These are phyloP conservation scores for Cryomyces minteri DNA, from an alignment of 495 filamentous ascomycete genomes.

Conservation along the genomic window DNA sequence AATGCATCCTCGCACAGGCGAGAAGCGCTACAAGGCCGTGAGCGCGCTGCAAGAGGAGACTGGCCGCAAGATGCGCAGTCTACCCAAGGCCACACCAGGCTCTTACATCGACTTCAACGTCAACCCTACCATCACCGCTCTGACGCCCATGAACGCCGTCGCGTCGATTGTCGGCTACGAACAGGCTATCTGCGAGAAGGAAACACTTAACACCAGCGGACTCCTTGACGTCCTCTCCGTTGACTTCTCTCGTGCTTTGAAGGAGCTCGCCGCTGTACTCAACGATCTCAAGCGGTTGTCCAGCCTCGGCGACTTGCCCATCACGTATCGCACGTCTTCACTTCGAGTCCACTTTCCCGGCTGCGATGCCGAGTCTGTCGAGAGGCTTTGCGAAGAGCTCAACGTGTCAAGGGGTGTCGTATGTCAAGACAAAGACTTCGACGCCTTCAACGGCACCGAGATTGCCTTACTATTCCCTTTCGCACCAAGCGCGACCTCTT, in stretches of 20 bases:
- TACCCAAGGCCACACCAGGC: slow-evolving; percentile 42
- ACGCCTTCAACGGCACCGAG: slow-evolving; percentile 22
- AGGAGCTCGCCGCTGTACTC: slow-evolving; percentile 62
- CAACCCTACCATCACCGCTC: slow-evolving; percentile 71
- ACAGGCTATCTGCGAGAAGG: slow-evolving; percentile 2
- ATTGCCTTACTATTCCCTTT: slow-evolving; percentile 76
- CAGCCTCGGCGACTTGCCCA: slow-evolving; percentile 63
- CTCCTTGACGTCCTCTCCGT: slow-evolving; percentile 69
- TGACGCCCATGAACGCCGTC: slow-evolving; percentile 37
- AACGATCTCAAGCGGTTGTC: slow-evolving; percentile 66
- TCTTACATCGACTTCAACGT: slow-evolving; percentile 71
- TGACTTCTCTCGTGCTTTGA: slow-evolving; percentile 76
- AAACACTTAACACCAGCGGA: slow-evolving; percentile 54
- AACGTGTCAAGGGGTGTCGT: slow-evolving; percentile 61
- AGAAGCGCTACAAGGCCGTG: slow-evolving; percentile 59
- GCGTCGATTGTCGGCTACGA: slow-evolving; percentile 9
- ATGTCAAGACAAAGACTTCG: slow-evolving; percentile 46
- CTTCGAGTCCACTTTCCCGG: slow-evolving; percentile 79
- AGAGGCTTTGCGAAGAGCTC: slow-evolving; percentile 71
- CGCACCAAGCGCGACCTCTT: slow-evolving; percentile 37
- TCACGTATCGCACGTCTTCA: slow-evolving; percentile 44
- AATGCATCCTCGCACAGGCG: slow-evolving; percentile 40
- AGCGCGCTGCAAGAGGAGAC: slow-evolving; percentile 52
- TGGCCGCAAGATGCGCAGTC: slow-evolving; percentile 34
- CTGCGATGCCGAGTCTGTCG: slow-evolving; percentile 70